Percentiles rank a stretch among this genome's conserved stretches.
Evolutionary conservation across 805 yeast genomes (phyloP).

Genomic region (Pichia rugopelliculosa): DNA sequence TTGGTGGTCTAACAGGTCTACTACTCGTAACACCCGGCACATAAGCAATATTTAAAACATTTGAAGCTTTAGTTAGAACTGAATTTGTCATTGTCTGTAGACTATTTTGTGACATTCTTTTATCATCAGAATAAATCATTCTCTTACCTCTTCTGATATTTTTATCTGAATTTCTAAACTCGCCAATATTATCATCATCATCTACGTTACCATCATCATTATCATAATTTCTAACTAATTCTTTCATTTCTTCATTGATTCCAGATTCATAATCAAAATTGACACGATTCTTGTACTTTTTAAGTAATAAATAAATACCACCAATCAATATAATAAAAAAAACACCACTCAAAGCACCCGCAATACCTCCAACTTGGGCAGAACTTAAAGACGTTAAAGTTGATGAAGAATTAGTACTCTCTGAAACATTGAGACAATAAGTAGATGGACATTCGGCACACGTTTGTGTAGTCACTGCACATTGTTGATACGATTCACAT

Average conservation of each 20-base stretch:
- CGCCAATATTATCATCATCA: not conserved
- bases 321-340: conserved; percentile 32
- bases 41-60: conserved; percentile 85
- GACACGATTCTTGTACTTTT: conserved; percentile 33
- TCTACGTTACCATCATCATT: conserved; percentile 22
- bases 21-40: conserved; percentile 82
- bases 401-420: conserved; percentile 13
- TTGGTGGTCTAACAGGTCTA: conserved; percentile 10
- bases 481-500: conserved; percentile 46
- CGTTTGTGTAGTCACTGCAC: conserved; percentile 48
- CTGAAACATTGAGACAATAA: conserved; percentile 35
- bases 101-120: conserved; percentile 26
- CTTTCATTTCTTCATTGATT: conserved; percentile 9
- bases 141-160: conserved; percentile 8
- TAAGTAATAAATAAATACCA: conserved; percentile 35
- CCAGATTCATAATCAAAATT: conserved; percentile 16
- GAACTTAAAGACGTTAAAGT: conserved; percentile 12
- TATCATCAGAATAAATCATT: not conserved
- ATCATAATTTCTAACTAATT: conserved; percentile 18
- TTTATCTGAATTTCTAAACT: conserved; percentile 12
- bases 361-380: conserved; percentile 49
- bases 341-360: conserved; percentile 69
- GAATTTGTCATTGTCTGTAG: conserved; percentile 44
- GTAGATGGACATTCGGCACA: conserved; percentile 52
- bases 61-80: conserved; percentile 71